These are phyloP conservation scores for Lipomyces yamanashiensis DNA, from an alignment of 805 yeast genomes.

Conservation along the genomic window DNA sequence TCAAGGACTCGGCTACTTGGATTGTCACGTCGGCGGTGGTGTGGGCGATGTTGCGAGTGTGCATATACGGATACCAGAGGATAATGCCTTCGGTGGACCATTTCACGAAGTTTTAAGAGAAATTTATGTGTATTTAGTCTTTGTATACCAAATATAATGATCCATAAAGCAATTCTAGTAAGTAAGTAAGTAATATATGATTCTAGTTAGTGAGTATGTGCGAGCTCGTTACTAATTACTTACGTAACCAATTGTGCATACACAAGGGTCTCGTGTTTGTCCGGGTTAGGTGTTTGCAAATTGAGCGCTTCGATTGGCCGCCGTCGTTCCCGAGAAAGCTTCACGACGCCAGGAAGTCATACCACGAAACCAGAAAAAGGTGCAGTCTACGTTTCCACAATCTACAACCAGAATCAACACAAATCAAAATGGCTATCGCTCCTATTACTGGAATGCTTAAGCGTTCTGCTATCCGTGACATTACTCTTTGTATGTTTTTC, in stretches of 20 bases:
- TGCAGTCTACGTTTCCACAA: neutral
- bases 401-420: neutral
- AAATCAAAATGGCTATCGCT: constrained; percentile 33
- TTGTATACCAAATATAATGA: too few relatives aligned
- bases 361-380: neutral
- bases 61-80: constrained; percentile 8
- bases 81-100: constrained; percentile 10
- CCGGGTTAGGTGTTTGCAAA: constrained; percentile 1
- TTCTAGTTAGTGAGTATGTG: neutral
- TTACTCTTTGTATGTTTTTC: constrained; percentile 15
- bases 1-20: neutral
- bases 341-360: neutral
- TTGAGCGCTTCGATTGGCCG: constrained; percentile 12
- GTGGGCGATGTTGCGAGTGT: constrained; percentile 5
- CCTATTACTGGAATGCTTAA: constrained; percentile 33
- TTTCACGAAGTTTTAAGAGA: constrained; percentile 3
- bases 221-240: neutral
- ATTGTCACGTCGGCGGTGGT: neutral
- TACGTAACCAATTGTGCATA: neutral
- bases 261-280: neutral
- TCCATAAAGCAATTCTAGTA: neutral
- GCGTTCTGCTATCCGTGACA: constrained; percentile 22
- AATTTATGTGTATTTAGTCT: neutral
- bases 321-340: neutral
- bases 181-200: too few relatives aligned